phyloP scores from a whole-genome alignment of 139 green algal species.

The Zygnema circumcarinatum region DNA sequence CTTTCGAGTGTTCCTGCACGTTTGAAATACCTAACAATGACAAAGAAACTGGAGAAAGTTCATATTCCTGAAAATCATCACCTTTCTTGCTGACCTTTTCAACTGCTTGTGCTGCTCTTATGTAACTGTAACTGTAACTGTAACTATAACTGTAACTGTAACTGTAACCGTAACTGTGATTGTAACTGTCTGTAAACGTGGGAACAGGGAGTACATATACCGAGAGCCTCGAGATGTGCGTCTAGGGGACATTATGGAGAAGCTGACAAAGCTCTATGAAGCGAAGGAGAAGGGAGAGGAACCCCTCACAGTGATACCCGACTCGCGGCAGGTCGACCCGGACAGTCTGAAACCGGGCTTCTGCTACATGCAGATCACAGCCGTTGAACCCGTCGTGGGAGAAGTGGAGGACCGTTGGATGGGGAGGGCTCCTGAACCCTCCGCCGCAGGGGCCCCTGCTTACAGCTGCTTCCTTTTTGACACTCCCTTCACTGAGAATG shows the following conservation, averaged over 20 bases:
- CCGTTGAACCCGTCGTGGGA: constrained; percentile 49
- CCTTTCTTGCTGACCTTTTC: too few relatives aligned
- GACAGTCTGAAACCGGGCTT: constrained; percentile 44
- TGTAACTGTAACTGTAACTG: too few relatives aligned
- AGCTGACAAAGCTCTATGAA: constrained; percentile 52
- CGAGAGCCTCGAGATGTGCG: constrained; percentile 50
- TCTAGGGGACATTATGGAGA: constrained; percentile 59
- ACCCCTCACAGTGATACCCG: constrained; percentile 45
- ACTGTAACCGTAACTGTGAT: too few relatives aligned
- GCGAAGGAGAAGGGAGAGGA: neutral
- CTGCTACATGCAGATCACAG: constrained; percentile 58
- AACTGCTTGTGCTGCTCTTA: too few relatives aligned
- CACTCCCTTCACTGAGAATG: constrained; percentile 55
- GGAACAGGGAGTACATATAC: constrained; percentile 52
- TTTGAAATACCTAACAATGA: too few relatives aligned
- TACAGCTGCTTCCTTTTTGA: constrained; percentile 55
- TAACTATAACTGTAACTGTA: too few relatives aligned
- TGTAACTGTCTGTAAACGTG: too few relatives aligned
- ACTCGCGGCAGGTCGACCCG: constrained; percentile 47
- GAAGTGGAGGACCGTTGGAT: constrained; percentile 49
- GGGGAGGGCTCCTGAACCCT: constrained; percentile 16
- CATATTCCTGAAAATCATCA: too few relatives aligned
- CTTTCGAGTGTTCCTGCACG: too few relatives aligned
- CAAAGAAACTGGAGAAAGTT: too few relatives aligned
- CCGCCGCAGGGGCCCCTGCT: neutral